A percentile compares a stretch with the other conserved stretches of the same genome.
phyloP scores from a whole-genome alignment of 371 early-diverging fungal species.

The Chytridium lagenaria region DNA sequence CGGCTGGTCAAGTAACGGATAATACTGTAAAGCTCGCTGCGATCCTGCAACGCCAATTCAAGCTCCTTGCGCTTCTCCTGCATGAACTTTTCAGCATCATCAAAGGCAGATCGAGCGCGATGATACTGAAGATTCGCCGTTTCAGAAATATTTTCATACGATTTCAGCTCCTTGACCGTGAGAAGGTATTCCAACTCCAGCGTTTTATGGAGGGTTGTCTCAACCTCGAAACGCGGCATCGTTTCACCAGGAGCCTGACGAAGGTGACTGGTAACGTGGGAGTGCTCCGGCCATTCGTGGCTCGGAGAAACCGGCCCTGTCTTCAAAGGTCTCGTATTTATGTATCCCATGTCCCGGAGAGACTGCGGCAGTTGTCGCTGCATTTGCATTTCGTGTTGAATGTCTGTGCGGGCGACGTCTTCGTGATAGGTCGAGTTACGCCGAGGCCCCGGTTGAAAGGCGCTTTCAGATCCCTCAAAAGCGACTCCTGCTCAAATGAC shows the following conservation, averaged over 20 bases:
- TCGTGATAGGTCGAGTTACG: no score
- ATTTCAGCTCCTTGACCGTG: conserved; percentile 31
- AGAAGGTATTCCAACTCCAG: conserved; percentile 36
- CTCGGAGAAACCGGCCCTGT: neutral
- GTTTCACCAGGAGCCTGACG: neutral
- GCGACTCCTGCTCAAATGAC: no score
- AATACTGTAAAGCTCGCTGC: conserved; percentile 23
- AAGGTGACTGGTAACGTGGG: neutral
- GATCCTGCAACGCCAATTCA: conserved; percentile 27
- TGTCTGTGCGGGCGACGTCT: no score
- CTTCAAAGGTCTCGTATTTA: neutral
- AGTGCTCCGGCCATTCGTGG: neutral
- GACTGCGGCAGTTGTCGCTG: neutral
- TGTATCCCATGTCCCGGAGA: neutral
- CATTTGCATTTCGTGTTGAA: no score
- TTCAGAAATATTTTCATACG: conserved; percentile 29
- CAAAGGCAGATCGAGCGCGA: conserved; percentile 18
- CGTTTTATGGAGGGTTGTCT: conserved; percentile 36
- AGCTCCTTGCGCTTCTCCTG: conserved; percentile 26
- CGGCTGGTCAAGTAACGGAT: conserved; percentile 19
- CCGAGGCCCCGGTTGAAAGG: no score
- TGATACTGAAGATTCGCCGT: conserved; percentile 19
- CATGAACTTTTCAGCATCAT: conserved; percentile 26
- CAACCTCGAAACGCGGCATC: conserved; percentile 27
- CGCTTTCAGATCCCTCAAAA: no score